Evolutionary conservation across 2,329 filamentous ascomycete genomes (phyloP).

Genomic region (Diaporthe ampelina): DNA sequence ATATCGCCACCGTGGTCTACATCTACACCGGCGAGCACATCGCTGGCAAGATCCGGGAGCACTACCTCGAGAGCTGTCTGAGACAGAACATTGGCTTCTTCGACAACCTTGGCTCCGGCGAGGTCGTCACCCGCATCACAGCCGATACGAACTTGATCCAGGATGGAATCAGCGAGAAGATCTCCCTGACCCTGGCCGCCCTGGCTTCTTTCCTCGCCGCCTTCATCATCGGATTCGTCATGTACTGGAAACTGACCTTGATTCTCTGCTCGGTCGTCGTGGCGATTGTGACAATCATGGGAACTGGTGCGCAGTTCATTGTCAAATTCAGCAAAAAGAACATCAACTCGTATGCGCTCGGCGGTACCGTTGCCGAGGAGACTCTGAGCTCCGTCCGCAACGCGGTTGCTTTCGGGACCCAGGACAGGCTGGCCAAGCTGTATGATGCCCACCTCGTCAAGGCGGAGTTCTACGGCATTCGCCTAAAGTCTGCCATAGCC

Average conservation of each 20-base stretch:
- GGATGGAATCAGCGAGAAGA: constrained; percentile 93
- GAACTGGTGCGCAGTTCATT: constrained; percentile 78
- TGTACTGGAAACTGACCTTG: constrained; percentile 92
- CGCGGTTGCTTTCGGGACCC: constrained; percentile 91
- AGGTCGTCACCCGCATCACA: constrained; percentile 94
- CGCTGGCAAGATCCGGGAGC: constrained; percentile 81
- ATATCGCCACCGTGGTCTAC: constrained; percentile 87
- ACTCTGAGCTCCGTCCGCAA: constrained; percentile 95
- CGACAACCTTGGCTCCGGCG: constrained; percentile 91
- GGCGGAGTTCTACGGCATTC: constrained; percentile 83
- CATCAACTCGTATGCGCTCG: constrained; percentile 83
- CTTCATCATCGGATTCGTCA: constrained; percentile 90
- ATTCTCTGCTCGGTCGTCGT: constrained; percentile 88
- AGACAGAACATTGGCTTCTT: constrained; percentile 93
- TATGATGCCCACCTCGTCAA: constrained; percentile 82
- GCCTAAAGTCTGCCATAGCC: constrained; percentile 79
- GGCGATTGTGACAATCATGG: constrained; percentile 84
- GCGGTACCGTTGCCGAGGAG: constrained; percentile 92
- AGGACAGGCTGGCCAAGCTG: constrained; percentile 88
- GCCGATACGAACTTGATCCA: constrained; percentile 94
- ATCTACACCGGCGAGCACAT: constrained; percentile 89
- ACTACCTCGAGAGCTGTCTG: constrained; percentile 87
- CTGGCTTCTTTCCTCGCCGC: constrained; percentile 87
- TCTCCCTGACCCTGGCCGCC: constrained; percentile 82
- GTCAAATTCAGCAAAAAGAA: constrained; percentile 85